Evolutionary conservation across 1,284 basidiomycete species (phyloP).

Genomic region (Malassezia equina): DNA sequence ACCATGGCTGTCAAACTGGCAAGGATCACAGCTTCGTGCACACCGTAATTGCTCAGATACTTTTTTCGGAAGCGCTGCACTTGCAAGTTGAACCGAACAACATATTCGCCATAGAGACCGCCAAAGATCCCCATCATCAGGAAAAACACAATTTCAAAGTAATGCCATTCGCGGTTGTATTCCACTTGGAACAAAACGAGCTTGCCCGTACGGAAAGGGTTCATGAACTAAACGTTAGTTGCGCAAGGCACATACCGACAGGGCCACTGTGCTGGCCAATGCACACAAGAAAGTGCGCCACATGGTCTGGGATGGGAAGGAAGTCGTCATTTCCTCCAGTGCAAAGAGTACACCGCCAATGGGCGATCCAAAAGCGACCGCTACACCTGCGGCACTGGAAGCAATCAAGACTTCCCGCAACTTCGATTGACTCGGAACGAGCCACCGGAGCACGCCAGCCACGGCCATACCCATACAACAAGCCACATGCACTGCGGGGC

Average conservation of each 20-base stretch:
- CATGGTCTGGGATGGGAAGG: slow-evolving; percentile 94
- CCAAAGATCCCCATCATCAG: slow-evolving; percentile 90
- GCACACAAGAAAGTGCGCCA: slow-evolving; percentile 97
- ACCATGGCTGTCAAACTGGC: slow-evolving; percentile 81
- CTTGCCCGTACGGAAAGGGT: slow-evolving; percentile 94
- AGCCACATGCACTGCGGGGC: slow-evolving; percentile 93
- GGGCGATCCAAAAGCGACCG: slow-evolving; percentile 91
- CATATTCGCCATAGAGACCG: slow-evolving; percentile 89
- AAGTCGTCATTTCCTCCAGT: slow-evolving; percentile 68
- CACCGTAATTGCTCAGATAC: slow-evolving; percentile 69
- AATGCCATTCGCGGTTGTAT: slow-evolving; percentile 96
- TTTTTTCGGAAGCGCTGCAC: slow-evolving; percentile 86
- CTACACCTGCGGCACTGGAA: slow-evolving; percentile 90
- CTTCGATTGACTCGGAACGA: slow-evolving; percentile 82
- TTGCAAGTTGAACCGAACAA: slow-evolving; percentile 93
- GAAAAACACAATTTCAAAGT: slow-evolving; percentile 94
- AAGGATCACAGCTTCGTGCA: slow-evolving; percentile 77
- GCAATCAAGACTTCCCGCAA: slow-evolving; percentile 92
- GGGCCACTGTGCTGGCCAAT: slow-evolving; percentile 84
- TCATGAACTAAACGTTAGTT: slow-evolving; percentile 61
- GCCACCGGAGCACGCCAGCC: slow-evolving; percentile 68
- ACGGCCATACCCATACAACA: slow-evolving; percentile 85
- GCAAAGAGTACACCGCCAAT: slow-evolving; percentile 92
- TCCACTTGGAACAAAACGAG: slow-evolving; percentile 96
- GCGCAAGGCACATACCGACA: slow-evolving; percentile 54